A percentile compares a stretch with the other conserved stretches of the same genome.
Evolutionary conservation across 108 stramenopile species (phyloP).

Genomic region (Schizochytrium sp.): DNA sequence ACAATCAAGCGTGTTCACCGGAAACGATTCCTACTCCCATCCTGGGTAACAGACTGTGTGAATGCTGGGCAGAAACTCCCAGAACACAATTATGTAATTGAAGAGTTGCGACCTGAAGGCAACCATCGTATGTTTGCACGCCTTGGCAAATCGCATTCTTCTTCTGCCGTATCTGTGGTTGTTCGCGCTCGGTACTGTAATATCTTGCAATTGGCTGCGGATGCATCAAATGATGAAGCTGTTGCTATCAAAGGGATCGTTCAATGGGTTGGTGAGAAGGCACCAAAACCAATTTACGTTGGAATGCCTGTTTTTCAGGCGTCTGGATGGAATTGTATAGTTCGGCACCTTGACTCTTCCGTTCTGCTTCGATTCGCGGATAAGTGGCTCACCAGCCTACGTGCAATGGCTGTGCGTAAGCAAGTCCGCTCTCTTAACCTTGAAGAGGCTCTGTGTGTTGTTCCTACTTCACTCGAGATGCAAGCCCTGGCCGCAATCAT

Average conservation of each 20-base stretch:
- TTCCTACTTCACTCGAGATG: background rate
- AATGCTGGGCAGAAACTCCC: background rate
- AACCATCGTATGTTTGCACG: background rate
- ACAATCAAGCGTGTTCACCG: conserved; percentile 39
- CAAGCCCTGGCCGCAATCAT: background rate
- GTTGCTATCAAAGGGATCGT: background rate
- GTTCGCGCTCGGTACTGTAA: background rate
- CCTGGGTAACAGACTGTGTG: conserved; percentile 22
- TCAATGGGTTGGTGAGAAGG: background rate
- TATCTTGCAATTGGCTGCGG: background rate
- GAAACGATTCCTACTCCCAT: background rate
- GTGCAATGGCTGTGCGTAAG: background rate
- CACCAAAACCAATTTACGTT: background rate
- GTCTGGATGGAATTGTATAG: background rate
- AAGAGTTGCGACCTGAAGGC: conserved; percentile 15
- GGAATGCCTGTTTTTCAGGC: background rate
- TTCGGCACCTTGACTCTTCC: background rate
- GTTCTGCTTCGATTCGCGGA: background rate
- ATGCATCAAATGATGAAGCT: background rate
- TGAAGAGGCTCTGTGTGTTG: background rate
- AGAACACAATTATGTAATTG: conserved; percentile 2
- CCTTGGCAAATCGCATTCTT: background rate
- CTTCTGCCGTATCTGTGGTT: background rate
- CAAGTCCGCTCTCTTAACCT: background rate
- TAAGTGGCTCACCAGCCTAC: background rate